Percentiles rank a stretch among this genome's conserved stretches.
Conservation (phyloP, 140 eudicot genomes). For the Cichorium intybus region DNA sequence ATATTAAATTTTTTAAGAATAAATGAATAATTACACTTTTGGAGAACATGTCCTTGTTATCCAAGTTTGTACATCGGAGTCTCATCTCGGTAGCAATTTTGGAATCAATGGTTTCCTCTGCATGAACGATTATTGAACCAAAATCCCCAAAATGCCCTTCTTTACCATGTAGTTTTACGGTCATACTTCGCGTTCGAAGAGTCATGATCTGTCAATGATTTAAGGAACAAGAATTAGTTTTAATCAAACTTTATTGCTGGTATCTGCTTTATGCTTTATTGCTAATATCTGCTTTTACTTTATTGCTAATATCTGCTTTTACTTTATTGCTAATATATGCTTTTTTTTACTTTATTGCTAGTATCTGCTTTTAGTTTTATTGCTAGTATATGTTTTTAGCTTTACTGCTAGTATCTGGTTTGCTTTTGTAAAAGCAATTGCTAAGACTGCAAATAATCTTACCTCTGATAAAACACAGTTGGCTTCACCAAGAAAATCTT, state of each 20-base stretch:
- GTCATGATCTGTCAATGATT: slow-evolving; percentile 66
- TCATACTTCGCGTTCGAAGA: slow-evolving; percentile 49
- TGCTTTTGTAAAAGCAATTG: background rate
- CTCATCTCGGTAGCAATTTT: slow-evolving; percentile 70
- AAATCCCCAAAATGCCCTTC: slow-evolving; percentile 38
- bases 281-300: background rate
- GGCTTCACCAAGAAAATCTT: slow-evolving; percentile 94
- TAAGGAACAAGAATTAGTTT: background rate
- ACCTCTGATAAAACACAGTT: slow-evolving; percentile 91
- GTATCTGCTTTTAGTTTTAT: too few relatives aligned
- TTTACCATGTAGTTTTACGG: slow-evolving; percentile 57
- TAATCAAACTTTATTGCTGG: background rate
- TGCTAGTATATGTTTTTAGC: too few relatives aligned
- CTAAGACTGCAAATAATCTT: slow-evolving; percentile 15
- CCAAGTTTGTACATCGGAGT: slow-evolving; percentile 63
- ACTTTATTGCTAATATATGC: background rate
- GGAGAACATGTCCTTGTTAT: slow-evolving; percentile 79
- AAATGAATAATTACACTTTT: slow-evolving; percentile 61
- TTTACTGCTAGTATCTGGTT: too few relatives aligned
- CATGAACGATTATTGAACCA: slow-evolving; percentile 72
- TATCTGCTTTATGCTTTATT: background rate
- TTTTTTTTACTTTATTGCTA: too few relatives aligned
- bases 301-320: background rate
- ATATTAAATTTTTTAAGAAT: background rate
- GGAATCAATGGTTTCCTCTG: slow-evolving; percentile 84